These are phyloP conservation scores for Phanerochaete sordida DNA, from an alignment of 768 basidiomycete species.

Conservation along the genomic window DNA sequence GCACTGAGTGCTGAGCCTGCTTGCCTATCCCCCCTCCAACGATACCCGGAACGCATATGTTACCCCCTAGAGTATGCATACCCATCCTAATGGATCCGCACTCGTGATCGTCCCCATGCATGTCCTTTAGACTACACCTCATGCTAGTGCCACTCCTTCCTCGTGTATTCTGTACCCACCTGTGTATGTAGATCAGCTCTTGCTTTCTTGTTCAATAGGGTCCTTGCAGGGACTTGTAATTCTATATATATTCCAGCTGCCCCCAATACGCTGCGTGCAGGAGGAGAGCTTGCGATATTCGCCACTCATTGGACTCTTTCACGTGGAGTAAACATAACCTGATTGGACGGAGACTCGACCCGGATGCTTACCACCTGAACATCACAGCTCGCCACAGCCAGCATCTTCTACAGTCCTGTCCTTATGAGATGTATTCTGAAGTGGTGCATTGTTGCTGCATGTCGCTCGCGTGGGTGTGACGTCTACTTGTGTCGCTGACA, in stretches of 20 bases:
- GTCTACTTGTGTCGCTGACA: not conserved
- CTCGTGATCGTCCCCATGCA: not conserved
- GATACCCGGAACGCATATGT: slow-evolving; percentile 33
- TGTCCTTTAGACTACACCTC: not conserved
- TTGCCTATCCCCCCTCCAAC: slow-evolving; percentile 10
- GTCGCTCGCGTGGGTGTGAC: too few relatives aligned
- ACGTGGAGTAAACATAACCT: too few relatives aligned
- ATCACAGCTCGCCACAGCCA: too few relatives aligned
- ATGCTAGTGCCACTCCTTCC: not conserved
- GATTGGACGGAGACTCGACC: too few relatives aligned
- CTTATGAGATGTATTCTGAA: too few relatives aligned
- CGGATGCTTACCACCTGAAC: too few relatives aligned
- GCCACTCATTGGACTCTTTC: too few relatives aligned
- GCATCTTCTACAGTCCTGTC: too few relatives aligned
- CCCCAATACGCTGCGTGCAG: not conserved
- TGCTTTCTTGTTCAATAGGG: not conserved
- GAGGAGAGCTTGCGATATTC: too few relatives aligned
- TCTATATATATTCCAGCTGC: not conserved
- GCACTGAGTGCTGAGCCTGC: slow-evolving; percentile 39
- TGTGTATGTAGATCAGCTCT: not conserved
- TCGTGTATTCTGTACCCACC: not conserved
- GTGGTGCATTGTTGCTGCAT: too few relatives aligned
- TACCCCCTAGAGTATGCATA: slow-evolving; percentile 35
- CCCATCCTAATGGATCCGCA: not conserved
- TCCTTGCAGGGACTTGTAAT: not conserved